Evolutionary conservation across 257 asterid genomes (phyloP), one percentile per base, ranked within the genome.

Genomic region (Salvia hispanica): DNA sequence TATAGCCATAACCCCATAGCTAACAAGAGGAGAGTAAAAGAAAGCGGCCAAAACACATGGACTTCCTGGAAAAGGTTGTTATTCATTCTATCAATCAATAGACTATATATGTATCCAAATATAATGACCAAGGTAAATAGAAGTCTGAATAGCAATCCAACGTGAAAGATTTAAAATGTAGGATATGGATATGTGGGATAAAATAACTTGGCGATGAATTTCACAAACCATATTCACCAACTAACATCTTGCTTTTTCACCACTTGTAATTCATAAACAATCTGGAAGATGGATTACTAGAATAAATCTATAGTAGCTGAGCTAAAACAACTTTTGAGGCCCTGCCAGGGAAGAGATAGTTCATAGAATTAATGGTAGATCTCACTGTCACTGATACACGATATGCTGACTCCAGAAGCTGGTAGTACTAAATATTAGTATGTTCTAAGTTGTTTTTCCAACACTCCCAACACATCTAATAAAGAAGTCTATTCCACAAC

Each of bases 1-100:
- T 63, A 85, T 67, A 51, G 97, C 96, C 99, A 93, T 86, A 69
- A 88, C 91, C 66, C 99, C 99, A 64, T 87, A 90, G 87, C 99
- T 90, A 66, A 93, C 96, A 11, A 90, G 89, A 48, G 99, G 95
- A 75, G 97, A 86, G 85, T 16, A 84, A 67, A 90, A 80, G 81
- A 80, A 86, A 48, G 66, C 82, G 13, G 96, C 87, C 77, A 93
- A 74, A 67, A 88, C 95, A 66, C 96, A 93, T 1, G 96, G 97
- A 75, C 86, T 83, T 76, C 99, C 99, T 90, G 88, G 59, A 80
- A 59, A 16, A 71, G 13, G 18, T 6, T 59, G 52, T 42, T 53
- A 54, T 69, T 4, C 48, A n/a, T 43, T 36, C 14, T 48, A 67
- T 70, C 43, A 70, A 53, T 36, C 46, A 70, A 53, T 36, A 18